Evolutionary conservation across 768 basidiomycete genomes (phyloP).

Genomic region (Leucosporidium yakuticum): DNA sequence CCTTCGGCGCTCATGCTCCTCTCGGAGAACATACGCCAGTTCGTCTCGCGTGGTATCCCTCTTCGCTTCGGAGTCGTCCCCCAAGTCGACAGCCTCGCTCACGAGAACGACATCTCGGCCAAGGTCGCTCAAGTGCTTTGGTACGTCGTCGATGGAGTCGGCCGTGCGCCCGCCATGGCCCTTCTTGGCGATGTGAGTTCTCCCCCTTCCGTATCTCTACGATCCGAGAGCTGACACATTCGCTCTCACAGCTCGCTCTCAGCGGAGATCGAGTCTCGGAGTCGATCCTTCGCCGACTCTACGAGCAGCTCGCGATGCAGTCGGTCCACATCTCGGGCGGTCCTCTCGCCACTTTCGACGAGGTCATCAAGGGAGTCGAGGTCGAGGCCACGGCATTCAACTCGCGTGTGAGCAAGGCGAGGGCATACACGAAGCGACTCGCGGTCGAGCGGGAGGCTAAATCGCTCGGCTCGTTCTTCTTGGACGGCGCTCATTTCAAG

Average conservation of each 20-base stretch:
- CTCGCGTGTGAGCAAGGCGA: slow-evolving; percentile 37
- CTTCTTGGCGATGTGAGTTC: slow-evolving; percentile 55
- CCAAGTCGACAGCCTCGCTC: slow-evolving; percentile 47
- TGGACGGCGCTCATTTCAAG: slow-evolving; percentile 77
- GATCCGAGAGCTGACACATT: too few species aligned
- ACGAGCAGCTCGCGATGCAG: slow-evolving; percentile 4
- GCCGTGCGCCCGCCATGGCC: slow-evolving; percentile 57
- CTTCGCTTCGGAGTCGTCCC: slow-evolving; percentile 84
- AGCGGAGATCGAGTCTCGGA: neutral
- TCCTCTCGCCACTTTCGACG: slow-evolving; percentile 11
- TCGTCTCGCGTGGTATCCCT: slow-evolving; percentile 68
- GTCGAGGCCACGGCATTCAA: neutral
- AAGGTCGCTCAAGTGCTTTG: slow-evolving; percentile 58
- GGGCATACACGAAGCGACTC: slow-evolving; percentile 57
- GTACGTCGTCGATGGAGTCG: slow-evolving; percentile 59
- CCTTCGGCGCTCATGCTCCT: slow-evolving; percentile 59
- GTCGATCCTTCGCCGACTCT: slow-evolving; percentile 7
- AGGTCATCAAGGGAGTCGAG: neutral
- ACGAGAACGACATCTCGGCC: slow-evolving; percentile 56
- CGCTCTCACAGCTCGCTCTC: slow-evolving; percentile 5
- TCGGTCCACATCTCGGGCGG: neutral
- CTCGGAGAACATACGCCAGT: slow-evolving; percentile 56
- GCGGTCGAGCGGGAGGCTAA: slow-evolving; percentile 46
- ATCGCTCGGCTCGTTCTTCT: slow-evolving; percentile 63
- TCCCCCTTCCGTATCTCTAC: neutral